A percentile compares a stretch with the other conserved stretches of the same genome.
Evolutionary conservation across 1,284 basidiomycete genomes (phyloP).

Genomic region (Ceratobasidium sp.): DNA sequence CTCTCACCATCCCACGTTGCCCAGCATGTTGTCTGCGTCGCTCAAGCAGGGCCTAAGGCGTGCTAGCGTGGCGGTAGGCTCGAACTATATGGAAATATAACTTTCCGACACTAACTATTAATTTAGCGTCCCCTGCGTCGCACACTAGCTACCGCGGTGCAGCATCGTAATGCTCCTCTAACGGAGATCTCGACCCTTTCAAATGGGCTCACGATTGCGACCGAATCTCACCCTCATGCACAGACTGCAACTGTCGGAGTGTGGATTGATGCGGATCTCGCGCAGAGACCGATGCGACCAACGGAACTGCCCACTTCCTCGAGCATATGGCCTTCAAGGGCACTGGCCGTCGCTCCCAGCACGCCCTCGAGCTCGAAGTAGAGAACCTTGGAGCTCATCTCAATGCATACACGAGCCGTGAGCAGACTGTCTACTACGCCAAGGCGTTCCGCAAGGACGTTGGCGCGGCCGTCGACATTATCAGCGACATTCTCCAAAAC

Average conservation of each 20-base stretch:
- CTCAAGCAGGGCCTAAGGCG: constrained; percentile 35
- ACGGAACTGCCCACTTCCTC: constrained; percentile 97
- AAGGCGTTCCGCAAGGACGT: constrained; percentile 99
- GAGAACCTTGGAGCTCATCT: constrained; percentile 98
- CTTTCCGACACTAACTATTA: neutral
- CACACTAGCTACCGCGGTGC: constrained; percentile 30
- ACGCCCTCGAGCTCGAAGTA: constrained; percentile 94
- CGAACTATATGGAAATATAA: neutral
- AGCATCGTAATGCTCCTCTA: constrained; percentile 55
- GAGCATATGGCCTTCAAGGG: constrained; percentile 99
- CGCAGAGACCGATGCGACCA: constrained; percentile 92
- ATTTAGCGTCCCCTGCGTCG: constrained; percentile 16
- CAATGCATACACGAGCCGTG: constrained; percentile 98
- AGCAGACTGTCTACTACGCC: constrained; percentile 99
- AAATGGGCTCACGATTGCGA: constrained; percentile 92
- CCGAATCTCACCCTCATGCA: constrained; percentile 90
- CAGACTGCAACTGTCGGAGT: constrained; percentile 98
- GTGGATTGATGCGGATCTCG: constrained; percentile 99
- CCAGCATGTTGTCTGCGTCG: constrained; percentile 37
- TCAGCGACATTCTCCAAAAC: constrained; percentile 98
- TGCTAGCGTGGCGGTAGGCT: constrained; percentile 26
- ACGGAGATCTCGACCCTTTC: constrained; percentile 88
- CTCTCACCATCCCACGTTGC: constrained; percentile 37
- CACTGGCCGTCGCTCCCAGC: constrained; percentile 88
- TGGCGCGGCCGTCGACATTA: constrained; percentile 90